Evolutionary conservation across 768 basidiomycete species (phyloP).

Genomic region (Russula virescens): DNA sequence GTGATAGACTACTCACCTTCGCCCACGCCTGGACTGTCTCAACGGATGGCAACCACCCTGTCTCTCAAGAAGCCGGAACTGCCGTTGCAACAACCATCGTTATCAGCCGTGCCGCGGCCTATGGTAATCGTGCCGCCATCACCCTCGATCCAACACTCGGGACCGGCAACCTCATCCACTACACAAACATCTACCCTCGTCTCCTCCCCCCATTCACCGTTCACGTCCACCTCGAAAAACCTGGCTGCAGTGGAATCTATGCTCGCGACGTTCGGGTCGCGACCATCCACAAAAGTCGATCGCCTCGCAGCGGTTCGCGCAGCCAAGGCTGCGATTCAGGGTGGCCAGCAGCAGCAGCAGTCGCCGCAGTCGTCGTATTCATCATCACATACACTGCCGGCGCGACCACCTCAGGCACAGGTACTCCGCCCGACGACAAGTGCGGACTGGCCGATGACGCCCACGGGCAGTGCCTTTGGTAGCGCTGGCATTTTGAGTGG

Average conservation of each 20-base stretch:
- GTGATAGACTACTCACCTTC: background rate
- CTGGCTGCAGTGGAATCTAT: background rate
- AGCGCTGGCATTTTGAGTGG: background rate
- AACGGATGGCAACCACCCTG: background rate
- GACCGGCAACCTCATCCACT: background rate
- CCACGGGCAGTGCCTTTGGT: background rate
- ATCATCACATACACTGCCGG: background rate
- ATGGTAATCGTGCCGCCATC: background rate
- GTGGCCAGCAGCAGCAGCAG: background rate
- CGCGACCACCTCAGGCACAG: background rate
- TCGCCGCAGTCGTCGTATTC: background rate
- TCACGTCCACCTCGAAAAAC: background rate
- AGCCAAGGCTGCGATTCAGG: conserved; percentile 9
- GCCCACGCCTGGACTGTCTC: background rate
- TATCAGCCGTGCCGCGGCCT: background rate
- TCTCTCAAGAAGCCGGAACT: background rate
- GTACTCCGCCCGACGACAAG: background rate
- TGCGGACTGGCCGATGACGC: background rate
- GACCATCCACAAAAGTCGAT: background rate
- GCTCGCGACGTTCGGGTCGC: background rate
- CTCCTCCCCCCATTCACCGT: background rate
- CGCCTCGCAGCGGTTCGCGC: conserved; percentile 7
- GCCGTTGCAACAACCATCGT: background rate
- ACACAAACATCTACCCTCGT: background rate
- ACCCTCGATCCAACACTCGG: background rate